These are phyloP conservation scores for Kodamaea hsintzibuensis DNA, from an alignment of 805 yeast genomes.

Conservation along the genomic window DNA sequence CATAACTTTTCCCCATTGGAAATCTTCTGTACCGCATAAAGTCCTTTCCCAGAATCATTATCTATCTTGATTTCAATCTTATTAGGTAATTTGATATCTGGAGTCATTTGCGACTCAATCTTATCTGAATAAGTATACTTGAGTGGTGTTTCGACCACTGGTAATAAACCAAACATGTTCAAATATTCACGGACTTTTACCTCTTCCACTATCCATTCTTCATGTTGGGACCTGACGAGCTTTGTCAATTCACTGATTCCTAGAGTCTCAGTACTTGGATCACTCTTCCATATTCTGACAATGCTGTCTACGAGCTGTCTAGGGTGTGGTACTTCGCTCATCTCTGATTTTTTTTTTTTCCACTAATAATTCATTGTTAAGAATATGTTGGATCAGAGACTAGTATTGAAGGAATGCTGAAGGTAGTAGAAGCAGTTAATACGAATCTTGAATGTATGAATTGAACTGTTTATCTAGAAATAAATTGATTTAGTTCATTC, in stretches of 20 bases:
- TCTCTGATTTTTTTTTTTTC: not conserved
- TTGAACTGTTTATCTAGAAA: too few species aligned
- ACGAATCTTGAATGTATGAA: too few species aligned
- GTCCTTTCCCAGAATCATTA: constrained; percentile 58
- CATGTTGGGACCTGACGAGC: constrained; percentile 50
- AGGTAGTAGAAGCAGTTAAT: too few species aligned
- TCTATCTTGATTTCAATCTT: constrained; percentile 50
- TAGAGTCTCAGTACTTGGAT: constrained; percentile 59
- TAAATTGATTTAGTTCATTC: too few species aligned
- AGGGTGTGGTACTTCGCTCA: constrained; percentile 46
- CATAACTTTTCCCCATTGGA: constrained; percentile 56
- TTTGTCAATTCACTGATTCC: constrained; percentile 56
- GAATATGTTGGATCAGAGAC: too few species aligned
- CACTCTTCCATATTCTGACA: constrained; percentile 66
- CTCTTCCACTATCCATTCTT: constrained; percentile 64
- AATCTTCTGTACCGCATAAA: constrained; percentile 52
- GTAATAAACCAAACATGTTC: constrained; percentile 55
- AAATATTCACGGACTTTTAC: constrained; percentile 55
- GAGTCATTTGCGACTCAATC: constrained; percentile 52
- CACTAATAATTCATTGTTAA: not conserved
- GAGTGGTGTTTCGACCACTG: constrained; percentile 23
- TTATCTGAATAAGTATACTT: constrained; percentile 53
- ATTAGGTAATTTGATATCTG: constrained; percentile 41
- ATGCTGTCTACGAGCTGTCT: constrained; percentile 61
- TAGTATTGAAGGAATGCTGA: too few species aligned